phyloP scores from a whole-genome alignment of 768 basidiomycete genomes.

The Paxillus rubicundulus region DNA sequence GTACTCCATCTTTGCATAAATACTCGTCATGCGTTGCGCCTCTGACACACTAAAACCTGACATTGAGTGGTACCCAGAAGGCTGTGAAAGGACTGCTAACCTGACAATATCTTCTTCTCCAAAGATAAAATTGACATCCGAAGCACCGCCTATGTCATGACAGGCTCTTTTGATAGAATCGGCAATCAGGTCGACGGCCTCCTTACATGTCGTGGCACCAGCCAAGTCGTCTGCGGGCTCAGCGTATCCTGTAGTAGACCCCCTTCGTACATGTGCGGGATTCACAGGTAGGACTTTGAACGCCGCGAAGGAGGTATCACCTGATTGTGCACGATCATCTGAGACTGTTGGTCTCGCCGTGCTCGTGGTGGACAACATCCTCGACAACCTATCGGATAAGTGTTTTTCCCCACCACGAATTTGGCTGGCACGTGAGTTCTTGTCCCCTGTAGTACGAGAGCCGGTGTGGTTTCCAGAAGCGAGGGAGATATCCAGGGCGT shows the following conservation, averaged over 20 bases:
- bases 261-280: constrained; percentile 46
- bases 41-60: constrained; percentile 59
- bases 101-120: constrained; percentile 78
- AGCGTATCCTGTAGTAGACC: constrained; percentile 40
- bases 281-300: constrained; percentile 82
- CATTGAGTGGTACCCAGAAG: background rate
- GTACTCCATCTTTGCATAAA: constrained; percentile 92
- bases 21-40: constrained; percentile 79
- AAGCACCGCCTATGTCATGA: constrained; percentile 50
- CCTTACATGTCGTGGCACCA: constrained; percentile 65
- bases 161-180: constrained; percentile 69
- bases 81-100: constrained; percentile 36
- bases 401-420: constrained; percentile 6
- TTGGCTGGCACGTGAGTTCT: background rate
- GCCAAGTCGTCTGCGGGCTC: constrained; percentile 62
- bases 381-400: constrained; percentile 21
- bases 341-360: constrained; percentile 32
- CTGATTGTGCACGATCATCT: constrained; percentile 32
- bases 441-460: background rate
- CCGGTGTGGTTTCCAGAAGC: background rate
- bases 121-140: constrained; percentile 47
- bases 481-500: constrained; percentile 33
- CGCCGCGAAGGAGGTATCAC: constrained; percentile 56
- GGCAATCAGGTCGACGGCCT: constrained; percentile 75
- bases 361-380: constrained; percentile 22